Evolutionary conservation across 2,329 filamentous ascomycete species (phyloP), one percentile per base, ranked within the genome.

Genomic region (Lachnellula occidentalis): DNA sequence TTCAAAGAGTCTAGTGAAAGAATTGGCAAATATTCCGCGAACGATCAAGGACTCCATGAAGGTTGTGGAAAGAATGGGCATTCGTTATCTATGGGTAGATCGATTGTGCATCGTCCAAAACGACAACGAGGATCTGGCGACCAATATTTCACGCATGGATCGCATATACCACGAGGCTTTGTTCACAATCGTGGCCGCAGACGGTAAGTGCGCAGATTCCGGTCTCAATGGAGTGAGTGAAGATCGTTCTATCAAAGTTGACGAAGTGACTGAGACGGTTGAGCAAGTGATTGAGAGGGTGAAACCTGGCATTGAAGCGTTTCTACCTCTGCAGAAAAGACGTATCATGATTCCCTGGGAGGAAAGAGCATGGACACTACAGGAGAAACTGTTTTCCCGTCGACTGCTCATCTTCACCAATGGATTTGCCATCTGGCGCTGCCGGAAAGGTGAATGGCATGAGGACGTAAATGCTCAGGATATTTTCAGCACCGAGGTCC

Each of bases 11-110:
- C 19, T 42, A 42, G 15, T 17, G 39, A 11, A 21, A 42, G 39
- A 21, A 42, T 21, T 42, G 15, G 15, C 15, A 17, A 21, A 17
- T 7, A 42, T 42, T 21, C 39, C 39, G 19, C 19, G 22, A 17
- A 52, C 42, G 8, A 47, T 52, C 22, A n/a, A 14, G n/a, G 74
- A 76, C 56, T 73, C 73, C 55, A 73, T 76, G 57, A 74, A 72
- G 70, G 61, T 76, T 19, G 67, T 73, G 22, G 71, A 69, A 57
- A 75, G 74, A 63, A 65, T 77, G 11, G 72, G 71, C 1, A 67
- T 75, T 21, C 70, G 71, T 2, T 70, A 74, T 53, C 65, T 78
- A 19, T 78, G 76, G 76, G 71, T 78, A 34, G 76, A 78, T 53
- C 42, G 43, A 34, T 56, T 61, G 19, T 65, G 63, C 50, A 65